These are phyloP conservation scores for Fraxinus baroniana DNA, from an alignment of 305 asterid species.

Conservation along the genomic window DNA sequence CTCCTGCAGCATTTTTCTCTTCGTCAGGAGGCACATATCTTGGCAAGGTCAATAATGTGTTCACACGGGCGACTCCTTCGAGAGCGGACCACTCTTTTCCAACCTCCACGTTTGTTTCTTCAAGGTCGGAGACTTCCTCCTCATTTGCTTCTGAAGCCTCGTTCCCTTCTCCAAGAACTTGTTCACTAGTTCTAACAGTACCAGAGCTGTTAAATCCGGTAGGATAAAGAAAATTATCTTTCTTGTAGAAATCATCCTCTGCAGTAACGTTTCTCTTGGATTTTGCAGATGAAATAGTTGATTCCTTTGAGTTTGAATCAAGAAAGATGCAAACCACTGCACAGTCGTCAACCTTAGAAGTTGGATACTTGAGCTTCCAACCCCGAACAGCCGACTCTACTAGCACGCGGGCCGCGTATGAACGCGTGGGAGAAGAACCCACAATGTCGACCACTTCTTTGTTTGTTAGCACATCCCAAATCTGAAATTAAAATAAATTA, in stretches of 20 bases:
- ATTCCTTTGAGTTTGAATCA: constrained; percentile 35
- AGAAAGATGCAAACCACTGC: constrained; percentile 83
- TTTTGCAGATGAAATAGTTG: constrained; percentile 26
- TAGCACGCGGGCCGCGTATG: constrained; percentile 57
- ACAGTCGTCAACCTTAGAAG: constrained; percentile 80
- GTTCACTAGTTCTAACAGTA: constrained; percentile 31
- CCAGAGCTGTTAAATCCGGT: constrained; percentile 30
- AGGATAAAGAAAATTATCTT: constrained; percentile 15
- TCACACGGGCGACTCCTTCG: constrained; percentile 68
- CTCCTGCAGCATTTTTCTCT: constrained; percentile 41
- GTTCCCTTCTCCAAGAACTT: constrained; percentile 18
- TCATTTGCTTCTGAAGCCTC: constrained; percentile 24
- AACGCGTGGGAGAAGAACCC: constrained; percentile 49
- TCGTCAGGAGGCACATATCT: constrained; percentile 62
- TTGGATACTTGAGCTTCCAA: constrained; percentile 65
- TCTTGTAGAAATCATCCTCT: constrained; percentile 24
- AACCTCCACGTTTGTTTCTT: constrained; percentile 24
- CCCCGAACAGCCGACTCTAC: constrained; percentile 67
- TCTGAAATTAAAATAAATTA: constrained; percentile 34
- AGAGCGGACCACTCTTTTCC: constrained; percentile 66
- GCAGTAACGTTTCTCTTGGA: constrained; percentile 31
- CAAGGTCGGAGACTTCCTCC: constrained; percentile 41
- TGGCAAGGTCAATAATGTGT: constrained; percentile 72
- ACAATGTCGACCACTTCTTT: constrained; percentile 69
- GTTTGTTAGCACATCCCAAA: constrained; percentile 87